Base-by-base conservation (phyloP, 2,329 filamentous ascomycete genomes). In the Chrysoporthe cubensis region DNA sequence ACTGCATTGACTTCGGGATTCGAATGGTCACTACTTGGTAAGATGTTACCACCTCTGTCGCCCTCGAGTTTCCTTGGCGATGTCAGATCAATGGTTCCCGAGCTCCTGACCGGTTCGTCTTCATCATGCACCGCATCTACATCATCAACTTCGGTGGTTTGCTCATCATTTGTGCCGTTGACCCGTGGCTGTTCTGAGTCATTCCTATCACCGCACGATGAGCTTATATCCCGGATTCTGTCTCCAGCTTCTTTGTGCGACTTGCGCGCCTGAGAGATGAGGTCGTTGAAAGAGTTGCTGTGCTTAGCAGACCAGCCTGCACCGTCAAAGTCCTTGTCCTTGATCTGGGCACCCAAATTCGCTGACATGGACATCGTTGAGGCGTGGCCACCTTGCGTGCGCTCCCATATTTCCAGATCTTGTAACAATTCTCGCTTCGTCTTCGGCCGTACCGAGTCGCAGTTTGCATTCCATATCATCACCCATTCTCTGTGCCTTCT, bases 381-480 rank as follows among this genome's bases (percentile, higher is more conserved):
- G 7, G 87, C 87, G 59, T 82, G 82, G 1, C 87, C 86, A 9
- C 93, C 92, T 71, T 96, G 89, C 0, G 91, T 95, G 57, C 89
- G 86, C 78, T 99, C 96, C 95, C 96, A 98, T 1, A 87, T 79
- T 32, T 95, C 91, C 14, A 99, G 78, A 69, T 98, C 95, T 16
- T 87, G 87, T 18, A 97, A 79, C 4, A 99, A 78, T 67, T 96
- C 90, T 7, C 80, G 75, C 71, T 92, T 93, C 13, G 84, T 83
- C 75, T 91, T 91, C 0, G 93, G 93, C 1, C 83, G 82, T 46
- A 86, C 87, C 2, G 94, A 91, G 78, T 99, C 96, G 79, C 94
- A 97, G 76, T 99, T 99, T 13, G 96, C 92, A 77, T 99, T 99
- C 91, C 93, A 97, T 21, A 99, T 81, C 48, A 96, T 97, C 63